Evolutionary conservation across 2,329 filamentous ascomycete genomes (phyloP).

Genomic region (Aspergillus sp.): DNA sequence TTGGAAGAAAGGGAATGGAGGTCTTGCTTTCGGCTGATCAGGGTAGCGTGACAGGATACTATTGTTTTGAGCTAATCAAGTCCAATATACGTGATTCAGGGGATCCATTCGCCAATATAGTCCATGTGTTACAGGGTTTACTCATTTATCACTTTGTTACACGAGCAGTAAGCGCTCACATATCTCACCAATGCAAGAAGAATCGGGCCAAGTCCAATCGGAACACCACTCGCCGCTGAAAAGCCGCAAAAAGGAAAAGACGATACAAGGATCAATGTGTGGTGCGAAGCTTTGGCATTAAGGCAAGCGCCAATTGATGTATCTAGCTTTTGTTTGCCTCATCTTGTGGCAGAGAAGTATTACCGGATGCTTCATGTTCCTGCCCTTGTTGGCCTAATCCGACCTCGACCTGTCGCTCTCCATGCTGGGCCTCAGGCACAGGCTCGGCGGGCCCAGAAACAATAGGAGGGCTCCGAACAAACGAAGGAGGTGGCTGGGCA

Average conservation of each 20-base stretch:
- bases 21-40: background rate
- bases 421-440: background rate
- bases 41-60: background rate
- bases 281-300: background rate
- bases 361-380: background rate
- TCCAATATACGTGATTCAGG: slow-evolving; percentile 1
- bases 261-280: background rate
- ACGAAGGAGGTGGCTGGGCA: background rate
- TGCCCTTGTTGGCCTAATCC: background rate
- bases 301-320: background rate
- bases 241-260: background rate
- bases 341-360: background rate
- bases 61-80: slow-evolving; percentile 2
- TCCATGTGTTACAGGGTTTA: no score
- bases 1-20: background rate
- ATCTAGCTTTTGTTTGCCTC: background rate
- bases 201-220: background rate
- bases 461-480: background rate
- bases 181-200: background rate
- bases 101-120: background rate
- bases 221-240: background rate
- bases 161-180: no score
- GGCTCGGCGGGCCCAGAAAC: background rate
- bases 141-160: no score
- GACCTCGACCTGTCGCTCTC: background rate